Conservation (phyloP, 2,329 filamentous ascomycete species). For the Xylaria sp. region DNA sequence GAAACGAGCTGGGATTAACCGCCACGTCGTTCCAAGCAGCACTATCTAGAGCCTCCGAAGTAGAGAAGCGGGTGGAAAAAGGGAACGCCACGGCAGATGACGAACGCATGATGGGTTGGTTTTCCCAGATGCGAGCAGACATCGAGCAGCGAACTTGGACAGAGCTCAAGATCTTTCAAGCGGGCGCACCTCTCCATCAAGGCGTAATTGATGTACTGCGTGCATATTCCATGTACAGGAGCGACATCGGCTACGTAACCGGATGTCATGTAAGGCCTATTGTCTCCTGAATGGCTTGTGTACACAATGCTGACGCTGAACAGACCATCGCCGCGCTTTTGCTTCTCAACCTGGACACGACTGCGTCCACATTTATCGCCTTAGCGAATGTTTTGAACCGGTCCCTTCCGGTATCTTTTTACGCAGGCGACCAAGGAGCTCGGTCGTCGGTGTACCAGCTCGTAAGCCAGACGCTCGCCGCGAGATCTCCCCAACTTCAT, state of each 20-base stretch:
- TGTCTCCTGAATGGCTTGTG: neutral
- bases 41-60: constrained; percentile 67
- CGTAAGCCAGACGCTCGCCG: constrained; percentile 67
- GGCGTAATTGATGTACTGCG: constrained; percentile 73
- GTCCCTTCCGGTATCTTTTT: constrained; percentile 65
- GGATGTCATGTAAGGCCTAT: constrained; percentile 71
- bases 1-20: constrained; percentile 73
- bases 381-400: constrained; percentile 64
- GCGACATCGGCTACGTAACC: constrained; percentile 77
- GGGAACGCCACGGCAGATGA: constrained; percentile 61
- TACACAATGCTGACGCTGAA: constrained; percentile 28
- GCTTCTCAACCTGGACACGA: constrained; percentile 26
- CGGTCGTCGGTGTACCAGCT: constrained; percentile 72
- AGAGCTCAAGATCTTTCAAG: constrained; percentile 75
- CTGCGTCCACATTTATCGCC: constrained; percentile 25
- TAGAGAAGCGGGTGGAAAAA: constrained; percentile 61
- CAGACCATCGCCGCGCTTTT: constrained; percentile 69
- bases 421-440: constrained; percentile 70
- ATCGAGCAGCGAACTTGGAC: constrained; percentile 69
- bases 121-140: constrained; percentile 68
- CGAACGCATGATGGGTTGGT: constrained; percentile 62
- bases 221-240: constrained; percentile 82
- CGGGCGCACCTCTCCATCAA: constrained; percentile 68
- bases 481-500: constrained; percentile 69
- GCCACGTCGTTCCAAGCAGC: constrained; percentile 73